These are phyloP conservation scores for Paecilomyces formosus DNA, from an alignment of 2,329 filamentous ascomycete genomes.

Conservation along the genomic window DNA sequence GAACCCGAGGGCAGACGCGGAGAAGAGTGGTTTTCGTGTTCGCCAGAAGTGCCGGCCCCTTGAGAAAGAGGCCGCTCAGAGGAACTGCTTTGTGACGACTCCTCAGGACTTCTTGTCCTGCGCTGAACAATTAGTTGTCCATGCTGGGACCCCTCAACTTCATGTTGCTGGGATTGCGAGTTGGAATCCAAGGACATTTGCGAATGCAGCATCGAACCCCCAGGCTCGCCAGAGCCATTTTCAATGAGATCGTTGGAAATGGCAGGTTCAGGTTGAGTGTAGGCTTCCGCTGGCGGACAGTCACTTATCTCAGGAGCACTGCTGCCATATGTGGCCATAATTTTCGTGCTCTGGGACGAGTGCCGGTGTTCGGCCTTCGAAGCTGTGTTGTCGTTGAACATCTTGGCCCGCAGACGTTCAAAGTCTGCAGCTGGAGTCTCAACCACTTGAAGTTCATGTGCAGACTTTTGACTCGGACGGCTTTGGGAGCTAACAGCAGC, in stretches of 20 bases:
- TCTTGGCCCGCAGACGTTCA: conserved; percentile 4
- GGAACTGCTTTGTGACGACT: background rate
- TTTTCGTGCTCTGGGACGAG: conserved; percentile 16
- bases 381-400: background rate
- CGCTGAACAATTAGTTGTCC: background rate
- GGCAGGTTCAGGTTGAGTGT: background rate
- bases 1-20: background rate
- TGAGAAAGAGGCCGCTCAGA: background rate
- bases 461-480: conserved; percentile 8
- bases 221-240: background rate
- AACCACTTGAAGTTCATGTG: conserved; percentile 22
- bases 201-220: background rate
- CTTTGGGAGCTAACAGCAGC: conserved; percentile 16
- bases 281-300: background rate
- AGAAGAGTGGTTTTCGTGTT: too few relatives aligned
- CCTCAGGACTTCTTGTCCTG: background rate
- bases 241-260: background rate
- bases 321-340: conserved; percentile 25
- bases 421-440: conserved; percentile 19
- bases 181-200: background rate
- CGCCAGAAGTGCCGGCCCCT: background rate
- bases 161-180: background rate
- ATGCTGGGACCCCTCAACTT: background rate
- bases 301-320: conserved; percentile 11
- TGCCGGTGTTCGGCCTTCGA: conserved; percentile 3